phyloP scores from a whole-genome alignment of 2,329 filamentous ascomycete species.

The Trichoderma sp. region DNA sequence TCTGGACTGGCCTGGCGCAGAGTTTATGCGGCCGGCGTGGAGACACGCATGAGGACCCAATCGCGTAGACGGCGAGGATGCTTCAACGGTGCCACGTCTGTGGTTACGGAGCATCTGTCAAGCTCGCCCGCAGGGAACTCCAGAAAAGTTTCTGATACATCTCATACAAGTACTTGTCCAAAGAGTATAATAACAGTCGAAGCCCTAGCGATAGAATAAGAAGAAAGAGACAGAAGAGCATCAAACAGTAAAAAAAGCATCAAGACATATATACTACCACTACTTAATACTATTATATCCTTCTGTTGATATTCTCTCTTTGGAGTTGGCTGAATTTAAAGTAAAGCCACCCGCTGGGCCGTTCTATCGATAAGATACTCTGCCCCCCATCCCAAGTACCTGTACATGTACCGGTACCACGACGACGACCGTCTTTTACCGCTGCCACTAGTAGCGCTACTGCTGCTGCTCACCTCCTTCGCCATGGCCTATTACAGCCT shows the following conservation, averaged over 20 bases:
- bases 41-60: conserved; percentile 20
- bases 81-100: conserved; percentile 23
- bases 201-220: background rate
- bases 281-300: background rate
- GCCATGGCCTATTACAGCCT: conserved; percentile 18
- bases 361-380: conserved; percentile 12
- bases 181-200: conserved; percentile 9
- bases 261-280: background rate
- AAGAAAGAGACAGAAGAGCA: background rate
- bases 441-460: conserved; percentile 6
- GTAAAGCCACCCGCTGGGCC: background rate
- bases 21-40: conserved; percentile 8
- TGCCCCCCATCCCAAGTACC: background rate
- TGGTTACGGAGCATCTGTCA: conserved; percentile 9
- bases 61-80: conserved; percentile 6
- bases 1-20: background rate
- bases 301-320: background rate
- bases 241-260: background rate
- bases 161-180: background rate
- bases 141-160: conserved; percentile 16
- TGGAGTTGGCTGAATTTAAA: background rate
- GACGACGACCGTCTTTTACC: conserved; percentile 7
- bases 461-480: background rate
- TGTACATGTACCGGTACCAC: conserved; percentile 16
- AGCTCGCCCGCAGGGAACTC: conserved; percentile 4